Base-by-base conservation (phyloP, 2,329 filamentous ascomycete genomes). In the Dactylellina leptospora region DNA sequence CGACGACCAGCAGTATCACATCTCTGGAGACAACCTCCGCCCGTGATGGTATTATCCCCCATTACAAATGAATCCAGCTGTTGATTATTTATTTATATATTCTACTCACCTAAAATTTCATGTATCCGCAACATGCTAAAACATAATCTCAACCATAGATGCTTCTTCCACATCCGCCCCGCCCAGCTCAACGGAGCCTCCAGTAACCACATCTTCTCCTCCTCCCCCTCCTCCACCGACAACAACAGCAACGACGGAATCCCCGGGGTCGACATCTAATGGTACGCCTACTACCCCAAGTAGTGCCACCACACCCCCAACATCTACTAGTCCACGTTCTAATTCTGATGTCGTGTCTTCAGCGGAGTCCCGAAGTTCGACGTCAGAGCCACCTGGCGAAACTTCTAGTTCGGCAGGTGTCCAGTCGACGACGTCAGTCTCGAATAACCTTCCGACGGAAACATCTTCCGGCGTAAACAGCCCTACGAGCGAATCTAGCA, bases 201-300 rank as follows among this genome's bases (percentile, higher is more conserved):
- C 38, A n/a, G 38, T 42, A 4, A 59, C 48, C 9, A 30, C 22
- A 11, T 23, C 42, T 38, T 9, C 23, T 11, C 36, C 18, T 16
- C 36, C 36, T 40, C 36, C 36, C 36, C 25, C 51, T 30, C 22
- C 30, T 33, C 20, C 60, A 16, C 20, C 51, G 8, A 27, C 44
- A 47, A 36, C n/a, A 20, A 20, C 20, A 18, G 2, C 55, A 13
- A 22, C 45, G 3, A 58, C 61, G 25, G 53, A 51, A n/a, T 20
- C 53, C 13, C 18, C 63, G 1, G 6, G 44, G 3, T 23, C 42
- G 33, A 27, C 56, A 28, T 23, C 42, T 16, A 53, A 63, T 36
- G 66, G 66, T 71, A 63, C 47, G 44, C 38, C 51, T 40, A 62
- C 66, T 51, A 38, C 48, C 53, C 27, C 58, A 23, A 63, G 42